Evolutionary conservation across 2,329 filamentous ascomycete genomes (phyloP), one percentile per base, ranked within the genome.

Genomic region (Macrophomina pseudophaseolina): DNA sequence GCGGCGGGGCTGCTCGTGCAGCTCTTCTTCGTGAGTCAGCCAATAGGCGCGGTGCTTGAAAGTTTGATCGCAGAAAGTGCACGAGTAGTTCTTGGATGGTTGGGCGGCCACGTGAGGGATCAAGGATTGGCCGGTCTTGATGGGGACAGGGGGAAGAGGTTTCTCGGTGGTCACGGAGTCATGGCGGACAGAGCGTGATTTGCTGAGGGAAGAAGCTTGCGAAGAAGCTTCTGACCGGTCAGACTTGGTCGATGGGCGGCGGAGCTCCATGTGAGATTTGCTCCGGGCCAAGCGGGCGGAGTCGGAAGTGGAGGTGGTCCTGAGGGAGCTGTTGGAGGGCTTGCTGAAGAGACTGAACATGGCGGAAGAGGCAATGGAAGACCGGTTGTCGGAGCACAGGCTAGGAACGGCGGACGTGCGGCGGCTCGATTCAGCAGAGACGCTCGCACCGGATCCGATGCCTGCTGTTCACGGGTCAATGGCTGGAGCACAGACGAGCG

Each of bases 1-100:
- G 73, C 88, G 89, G 69, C 88, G 86, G 80, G 87, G 87, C 65
- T 88, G 86, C 80, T 90, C 88, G 76, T 90, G 88, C 72, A 90
- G 89, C 75, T 89, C 87, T 71, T 90, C 88, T 74, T 90, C 87
- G 75, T 91, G 88, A 38, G 87, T 84, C 76, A 89, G 89, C 88
- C 88, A 91, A 75, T 90, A 87, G 69, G 88, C 88, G 74, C 90
- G 90, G 70, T 87, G 84, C 79, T 88, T 88, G 73, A 90, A 88
- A 53, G 86, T 88, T 58, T 88, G 88, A 74, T 90, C 87, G 75
- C 82, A 83, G 40, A 80, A 81, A 0, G 80, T 83, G 70, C 81
- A 84, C 2, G 76, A 77, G 52, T 79, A 80, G 66, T 78, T 79
- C 70, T 79, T 79, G 7, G 74, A 14, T 18, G 52, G 52, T 30